These are phyloP conservation scores for Kwoniella europaea DNA, from an alignment of 768 basidiomycete species.

Conservation along the genomic window DNA sequence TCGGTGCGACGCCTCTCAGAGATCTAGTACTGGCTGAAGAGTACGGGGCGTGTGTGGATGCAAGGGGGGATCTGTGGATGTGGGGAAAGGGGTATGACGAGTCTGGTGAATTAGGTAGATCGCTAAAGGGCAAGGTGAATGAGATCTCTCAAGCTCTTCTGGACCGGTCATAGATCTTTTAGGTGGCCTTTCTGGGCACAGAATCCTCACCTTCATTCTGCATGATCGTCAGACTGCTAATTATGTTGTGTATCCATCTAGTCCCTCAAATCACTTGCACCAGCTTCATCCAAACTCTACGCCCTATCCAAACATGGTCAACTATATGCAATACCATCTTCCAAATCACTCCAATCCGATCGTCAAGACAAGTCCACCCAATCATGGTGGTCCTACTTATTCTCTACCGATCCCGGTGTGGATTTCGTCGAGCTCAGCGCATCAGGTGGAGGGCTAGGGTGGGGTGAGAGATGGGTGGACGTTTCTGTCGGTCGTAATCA, in stretches of 20 bases:
- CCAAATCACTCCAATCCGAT: constrained; percentile 62
- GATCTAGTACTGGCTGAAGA: constrained; percentile 55
- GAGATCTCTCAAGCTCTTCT: background rate
- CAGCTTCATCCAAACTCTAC: constrained; percentile 64
- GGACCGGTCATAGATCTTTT: no score
- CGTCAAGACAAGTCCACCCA: constrained; percentile 58
- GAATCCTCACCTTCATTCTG: no score
- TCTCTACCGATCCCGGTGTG: constrained; percentile 62
- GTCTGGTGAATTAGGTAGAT: constrained; percentile 41
- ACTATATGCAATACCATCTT: constrained; percentile 71
- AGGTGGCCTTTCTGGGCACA: no score
- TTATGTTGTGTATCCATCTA: constrained; percentile 47
- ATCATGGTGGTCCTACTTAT: constrained; percentile 68
- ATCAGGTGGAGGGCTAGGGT: constrained; percentile 62
- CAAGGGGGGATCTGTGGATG: constrained; percentile 56
- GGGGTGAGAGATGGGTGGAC: constrained; percentile 76
- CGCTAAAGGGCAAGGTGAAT: constrained; percentile 53
- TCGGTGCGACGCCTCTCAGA: constrained; percentile 50
- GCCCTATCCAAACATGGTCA: constrained; percentile 78
- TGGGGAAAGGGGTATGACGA: constrained; percentile 56
- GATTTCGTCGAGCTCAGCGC: constrained; percentile 68
- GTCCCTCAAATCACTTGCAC: constrained; percentile 69
- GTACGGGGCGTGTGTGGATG: constrained; percentile 56
- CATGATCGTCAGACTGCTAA: no score
- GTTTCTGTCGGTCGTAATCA: constrained; percentile 72